Conservation (phyloP, 208 protist genomes). For the Leishmania lainsoni region DNA sequence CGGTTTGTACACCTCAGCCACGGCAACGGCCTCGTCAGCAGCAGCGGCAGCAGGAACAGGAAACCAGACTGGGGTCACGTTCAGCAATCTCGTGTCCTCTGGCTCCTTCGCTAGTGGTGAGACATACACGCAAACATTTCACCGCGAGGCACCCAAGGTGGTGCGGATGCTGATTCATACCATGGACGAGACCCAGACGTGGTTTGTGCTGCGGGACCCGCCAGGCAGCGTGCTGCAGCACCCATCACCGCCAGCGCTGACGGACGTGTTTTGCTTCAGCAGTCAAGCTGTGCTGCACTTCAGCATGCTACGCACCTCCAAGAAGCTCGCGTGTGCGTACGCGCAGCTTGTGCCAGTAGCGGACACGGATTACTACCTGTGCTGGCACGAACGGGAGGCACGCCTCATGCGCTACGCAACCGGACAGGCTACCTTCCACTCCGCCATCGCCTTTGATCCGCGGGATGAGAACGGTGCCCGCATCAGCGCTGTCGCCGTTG, state of each 20-base stretch:
- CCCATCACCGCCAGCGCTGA: slow-evolving; percentile 33
- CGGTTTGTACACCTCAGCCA: slow-evolving; percentile 21
- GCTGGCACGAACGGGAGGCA: slow-evolving; percentile 65
- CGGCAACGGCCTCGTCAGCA: background rate
- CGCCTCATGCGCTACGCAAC: slow-evolving; percentile 66
- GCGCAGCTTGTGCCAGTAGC: slow-evolving; percentile 59
- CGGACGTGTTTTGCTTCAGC: slow-evolving; percentile 33
- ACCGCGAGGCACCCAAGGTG: slow-evolving; percentile 63
- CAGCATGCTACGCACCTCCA: slow-evolving; percentile 29
- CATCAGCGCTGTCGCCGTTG: slow-evolving; percentile 65
- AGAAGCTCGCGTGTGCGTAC: slow-evolving; percentile 37
- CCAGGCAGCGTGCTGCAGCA: slow-evolving; percentile 31
- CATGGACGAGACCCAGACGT: slow-evolving; percentile 45
- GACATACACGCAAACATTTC: slow-evolving; percentile 72
- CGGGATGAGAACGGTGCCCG: slow-evolving; percentile 44
- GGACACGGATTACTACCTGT: slow-evolving; percentile 60
- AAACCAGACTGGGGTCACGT: slow-evolving; percentile 18
- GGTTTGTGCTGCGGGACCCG: slow-evolving; percentile 61
- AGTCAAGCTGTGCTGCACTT: slow-evolving; percentile 54
- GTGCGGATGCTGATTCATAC: slow-evolving; percentile 73
- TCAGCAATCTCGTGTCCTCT: slow-evolving; percentile 29
- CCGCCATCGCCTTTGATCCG: slow-evolving; percentile 50
- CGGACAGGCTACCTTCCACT: slow-evolving; percentile 41
- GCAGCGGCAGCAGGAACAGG: background rate
- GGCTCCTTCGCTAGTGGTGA: slow-evolving; percentile 29